Conservation (phyloP, 805 yeast genomes). For the Saccharomyces mikatae region DNA sequence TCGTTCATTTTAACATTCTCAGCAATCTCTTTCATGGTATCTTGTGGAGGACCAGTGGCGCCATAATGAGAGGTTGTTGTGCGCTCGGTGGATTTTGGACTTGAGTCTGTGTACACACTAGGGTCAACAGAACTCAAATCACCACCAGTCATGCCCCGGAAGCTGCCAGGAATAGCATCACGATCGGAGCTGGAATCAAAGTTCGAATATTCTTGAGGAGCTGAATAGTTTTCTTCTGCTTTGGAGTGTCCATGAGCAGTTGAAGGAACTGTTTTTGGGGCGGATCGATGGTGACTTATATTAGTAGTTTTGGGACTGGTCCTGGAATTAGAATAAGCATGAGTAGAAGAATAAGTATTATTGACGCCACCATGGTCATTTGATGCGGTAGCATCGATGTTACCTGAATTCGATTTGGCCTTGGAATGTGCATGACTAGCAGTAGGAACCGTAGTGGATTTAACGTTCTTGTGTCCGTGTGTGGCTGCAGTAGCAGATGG, state of each 20-base stretch:
- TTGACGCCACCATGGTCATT: too few relatives aligned
- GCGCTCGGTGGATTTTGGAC: neutral
- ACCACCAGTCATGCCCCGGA: neutral
- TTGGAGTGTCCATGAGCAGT: neutral
- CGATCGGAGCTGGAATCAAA: neutral
- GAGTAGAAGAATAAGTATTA: neutral
- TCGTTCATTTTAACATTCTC: neutral
- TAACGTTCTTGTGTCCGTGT: neutral
- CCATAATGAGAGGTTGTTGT: neutral
- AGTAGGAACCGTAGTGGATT: neutral
- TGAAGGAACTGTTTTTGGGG: neutral
- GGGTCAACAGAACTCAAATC: neutral
- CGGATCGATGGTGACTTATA: neutral
- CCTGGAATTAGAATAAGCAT: neutral
- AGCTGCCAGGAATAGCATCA: neutral
- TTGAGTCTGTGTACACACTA: neutral
- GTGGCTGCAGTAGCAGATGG: neutral
- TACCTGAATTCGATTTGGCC: too few relatives aligned
- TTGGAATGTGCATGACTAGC: too few relatives aligned
- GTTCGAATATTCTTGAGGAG: neutral
- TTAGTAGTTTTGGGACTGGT: neutral
- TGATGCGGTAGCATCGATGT: too few relatives aligned
- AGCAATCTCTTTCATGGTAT: constrained; percentile 4
- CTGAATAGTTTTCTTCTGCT: neutral
- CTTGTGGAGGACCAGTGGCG: constrained; percentile 8